These are phyloP conservation scores for Oenanthe javanica DNA, from an alignment of 140 eudicot genomes.

Conservation along the genomic window DNA sequence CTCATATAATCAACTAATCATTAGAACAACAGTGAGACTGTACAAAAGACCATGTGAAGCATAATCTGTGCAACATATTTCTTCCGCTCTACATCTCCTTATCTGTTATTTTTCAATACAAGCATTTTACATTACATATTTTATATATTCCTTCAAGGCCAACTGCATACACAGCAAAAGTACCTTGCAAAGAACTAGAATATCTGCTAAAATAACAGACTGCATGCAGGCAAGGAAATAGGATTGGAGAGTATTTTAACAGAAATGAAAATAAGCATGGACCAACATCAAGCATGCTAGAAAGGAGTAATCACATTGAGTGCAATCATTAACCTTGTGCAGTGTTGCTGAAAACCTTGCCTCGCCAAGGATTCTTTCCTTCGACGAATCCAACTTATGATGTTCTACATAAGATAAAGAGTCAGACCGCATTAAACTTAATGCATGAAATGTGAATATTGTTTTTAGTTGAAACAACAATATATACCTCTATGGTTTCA, in stretches of 20 bases:
- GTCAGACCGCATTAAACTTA: not conserved
- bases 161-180: not conserved
- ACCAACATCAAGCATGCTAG: not conserved
- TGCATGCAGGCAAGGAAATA: too few species aligned
- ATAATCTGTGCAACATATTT: not conserved
- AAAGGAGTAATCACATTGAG: constrained; percentile 9
- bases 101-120: not conserved
- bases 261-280: not conserved
- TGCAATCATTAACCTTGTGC: constrained; percentile 50
- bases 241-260: too few species aligned
- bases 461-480: constrained; percentile 1
- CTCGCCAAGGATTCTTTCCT: constrained; percentile 49
- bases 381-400: constrained; percentile 56
- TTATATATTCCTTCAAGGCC: not conserved
- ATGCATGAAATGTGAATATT: not conserved
- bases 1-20: not conserved
- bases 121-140: not conserved
- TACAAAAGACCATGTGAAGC: not conserved
- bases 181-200: not conserved
- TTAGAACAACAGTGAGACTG: not conserved
- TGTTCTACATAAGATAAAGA: constrained; percentile 42
- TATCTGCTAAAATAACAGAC: not conserved
- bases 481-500: constrained; percentile 71
- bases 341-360: constrained; percentile 70
- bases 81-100: not conserved